A percentile compares a stretch with the other conserved stretches of the same genome.
Conservation (phyloP, 2,329 filamentous ascomycete genomes). For the Aspergillus uvarum region DNA sequence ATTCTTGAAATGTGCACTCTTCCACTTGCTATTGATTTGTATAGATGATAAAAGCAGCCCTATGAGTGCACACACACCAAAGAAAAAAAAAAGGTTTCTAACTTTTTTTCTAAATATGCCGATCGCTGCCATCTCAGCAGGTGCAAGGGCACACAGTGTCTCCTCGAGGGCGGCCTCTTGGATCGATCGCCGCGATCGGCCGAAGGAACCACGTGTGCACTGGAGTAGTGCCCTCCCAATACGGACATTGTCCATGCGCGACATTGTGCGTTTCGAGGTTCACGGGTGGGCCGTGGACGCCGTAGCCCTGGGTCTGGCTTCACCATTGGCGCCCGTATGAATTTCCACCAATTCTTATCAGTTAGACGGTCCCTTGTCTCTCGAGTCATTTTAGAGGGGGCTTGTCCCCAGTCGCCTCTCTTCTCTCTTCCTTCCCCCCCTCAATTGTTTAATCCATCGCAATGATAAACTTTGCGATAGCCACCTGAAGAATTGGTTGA, state of each 20-base stretch:
- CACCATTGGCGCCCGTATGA: neutral
- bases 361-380: neutral
- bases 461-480: neutral
- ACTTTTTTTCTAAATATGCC: neutral
- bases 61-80: neutral
- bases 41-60: neutral
- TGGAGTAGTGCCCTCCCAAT: neutral
- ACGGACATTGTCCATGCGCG: neutral
- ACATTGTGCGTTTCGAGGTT: neutral
- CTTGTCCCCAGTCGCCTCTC: neutral
- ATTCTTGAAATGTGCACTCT: too few species aligned
- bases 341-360: neutral
- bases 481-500: neutral
- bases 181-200: constrained; percentile 1
- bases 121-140: neutral
- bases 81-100: neutral
- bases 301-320: neutral
- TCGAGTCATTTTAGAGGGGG: neutral
- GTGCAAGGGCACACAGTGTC: neutral
- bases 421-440: neutral
- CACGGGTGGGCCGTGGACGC: neutral
- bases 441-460: neutral
- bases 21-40: too few species aligned
- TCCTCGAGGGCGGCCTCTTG: neutral
- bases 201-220: constrained; percentile 5